These are phyloP conservation scores for Rosa rugosa DNA, from an alignment of 306 rosid species.

Conservation along the genomic window DNA sequence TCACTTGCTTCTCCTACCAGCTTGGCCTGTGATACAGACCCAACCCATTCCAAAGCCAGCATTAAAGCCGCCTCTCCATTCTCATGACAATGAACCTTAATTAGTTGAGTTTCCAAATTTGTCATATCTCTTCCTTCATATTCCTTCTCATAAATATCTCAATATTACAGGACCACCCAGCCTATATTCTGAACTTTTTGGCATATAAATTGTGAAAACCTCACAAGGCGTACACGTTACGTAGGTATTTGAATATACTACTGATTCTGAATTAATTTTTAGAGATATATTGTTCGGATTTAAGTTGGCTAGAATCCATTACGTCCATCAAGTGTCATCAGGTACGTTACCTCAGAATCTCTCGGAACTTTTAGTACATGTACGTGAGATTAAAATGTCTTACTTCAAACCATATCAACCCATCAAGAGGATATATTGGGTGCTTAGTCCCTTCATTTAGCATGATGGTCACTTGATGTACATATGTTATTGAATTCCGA, in stretches of 20 bases:
- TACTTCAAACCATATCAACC: neutral
- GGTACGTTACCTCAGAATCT: neutral
- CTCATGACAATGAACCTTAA: conserved; percentile 12
- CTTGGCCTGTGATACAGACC: conserved; percentile 42
- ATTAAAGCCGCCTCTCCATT: conserved; percentile 8
- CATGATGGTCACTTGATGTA: too few species aligned
- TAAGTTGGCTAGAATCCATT: neutral
- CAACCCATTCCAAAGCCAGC: conserved; percentile 9
- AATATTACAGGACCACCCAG: neutral
- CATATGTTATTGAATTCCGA: neutral
- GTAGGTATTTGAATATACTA: neutral
- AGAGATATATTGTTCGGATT: neutral
- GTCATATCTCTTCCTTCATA: neutral
- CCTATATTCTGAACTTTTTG: neutral
- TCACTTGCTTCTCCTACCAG: conserved; percentile 39
- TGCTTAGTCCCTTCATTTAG: too few species aligned
- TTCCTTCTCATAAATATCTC: neutral
- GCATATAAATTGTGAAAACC: neutral
- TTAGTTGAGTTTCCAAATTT: too few species aligned
- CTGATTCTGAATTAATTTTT: neutral
- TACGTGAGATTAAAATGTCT: neutral
- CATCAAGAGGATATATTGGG: too few species aligned
- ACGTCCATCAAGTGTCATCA: too few species aligned
- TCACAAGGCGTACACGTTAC: neutral
- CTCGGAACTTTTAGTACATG: neutral